A percentile compares a stretch with the other conserved stretches of the same genome.
phyloP scores from a whole-genome alignment of 495 filamentous ascomycete genomes.

The Podospora anserina region DNA sequence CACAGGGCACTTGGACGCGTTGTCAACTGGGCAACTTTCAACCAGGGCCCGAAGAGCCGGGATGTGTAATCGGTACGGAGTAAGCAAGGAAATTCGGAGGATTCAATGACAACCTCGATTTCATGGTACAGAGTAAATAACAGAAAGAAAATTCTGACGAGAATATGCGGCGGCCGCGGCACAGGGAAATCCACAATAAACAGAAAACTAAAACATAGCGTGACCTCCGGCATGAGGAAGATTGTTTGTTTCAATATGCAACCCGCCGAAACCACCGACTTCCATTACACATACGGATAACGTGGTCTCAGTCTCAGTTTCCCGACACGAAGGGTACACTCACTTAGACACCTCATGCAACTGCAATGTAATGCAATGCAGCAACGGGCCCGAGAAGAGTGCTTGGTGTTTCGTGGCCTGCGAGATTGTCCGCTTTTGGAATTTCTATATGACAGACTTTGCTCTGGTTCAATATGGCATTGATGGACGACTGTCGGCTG shows the following conservation, averaged over 20 bases:
- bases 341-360: background rate
- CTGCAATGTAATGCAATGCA: background rate
- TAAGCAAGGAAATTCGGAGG: constrained; percentile 10
- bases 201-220: background rate
- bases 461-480: background rate
- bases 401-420: background rate
- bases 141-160: background rate
- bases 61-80: background rate
- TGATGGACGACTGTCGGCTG: background rate
- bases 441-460: background rate
- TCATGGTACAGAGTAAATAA: no score
- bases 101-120: background rate
- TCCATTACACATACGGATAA: background rate
- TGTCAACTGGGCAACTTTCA: background rate
- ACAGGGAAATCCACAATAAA: background rate
- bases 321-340: background rate
- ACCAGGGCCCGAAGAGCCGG: background rate
- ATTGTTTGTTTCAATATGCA: background rate
- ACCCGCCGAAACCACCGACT: background rate
- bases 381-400: background rate
- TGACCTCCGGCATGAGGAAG: background rate
- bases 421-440: background rate
- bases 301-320: background rate
- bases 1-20: background rate
- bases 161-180: background rate